phyloP scores from a whole-genome alignment of 331 rosid genomes.

The Cydonia oblonga region DNA sequence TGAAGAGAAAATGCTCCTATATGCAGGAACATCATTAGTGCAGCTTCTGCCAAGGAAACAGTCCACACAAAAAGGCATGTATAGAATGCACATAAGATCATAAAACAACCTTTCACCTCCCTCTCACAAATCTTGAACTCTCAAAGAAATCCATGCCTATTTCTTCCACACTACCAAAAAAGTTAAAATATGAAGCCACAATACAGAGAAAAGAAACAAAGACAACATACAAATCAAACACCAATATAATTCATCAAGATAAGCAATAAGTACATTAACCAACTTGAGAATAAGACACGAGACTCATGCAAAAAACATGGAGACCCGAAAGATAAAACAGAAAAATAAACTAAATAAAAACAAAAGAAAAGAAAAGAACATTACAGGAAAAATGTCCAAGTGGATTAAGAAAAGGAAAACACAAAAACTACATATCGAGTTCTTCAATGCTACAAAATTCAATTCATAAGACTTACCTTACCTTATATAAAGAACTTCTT shows the following conservation, averaged over 20 bases:
- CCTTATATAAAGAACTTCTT: constrained; percentile 26
- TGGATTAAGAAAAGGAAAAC: background rate
- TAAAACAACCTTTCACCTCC: background rate
- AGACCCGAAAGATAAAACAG: background rate
- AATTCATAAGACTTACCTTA: constrained; percentile 14
- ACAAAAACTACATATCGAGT: background rate
- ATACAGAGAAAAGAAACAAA: background rate
- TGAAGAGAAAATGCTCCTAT: background rate
- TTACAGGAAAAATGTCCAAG: background rate
- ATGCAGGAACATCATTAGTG: background rate
- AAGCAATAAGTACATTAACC: background rate
- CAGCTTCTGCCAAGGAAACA: background rate
- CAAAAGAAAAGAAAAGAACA: background rate
- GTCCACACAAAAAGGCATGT: background rate
- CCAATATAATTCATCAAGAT: background rate
- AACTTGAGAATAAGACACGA: background rate
- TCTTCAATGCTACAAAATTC: background rate
- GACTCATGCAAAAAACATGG: background rate
- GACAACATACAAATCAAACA: background rate
- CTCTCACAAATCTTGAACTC: background rate
- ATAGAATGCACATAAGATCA: background rate
- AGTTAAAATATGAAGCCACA: background rate
- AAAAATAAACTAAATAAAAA: background rate
- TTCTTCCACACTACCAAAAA: background rate
- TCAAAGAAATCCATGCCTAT: background rate